Conservation (phyloP, 1,284 basidiomycete genomes). For the Irpex sp. region DNA sequence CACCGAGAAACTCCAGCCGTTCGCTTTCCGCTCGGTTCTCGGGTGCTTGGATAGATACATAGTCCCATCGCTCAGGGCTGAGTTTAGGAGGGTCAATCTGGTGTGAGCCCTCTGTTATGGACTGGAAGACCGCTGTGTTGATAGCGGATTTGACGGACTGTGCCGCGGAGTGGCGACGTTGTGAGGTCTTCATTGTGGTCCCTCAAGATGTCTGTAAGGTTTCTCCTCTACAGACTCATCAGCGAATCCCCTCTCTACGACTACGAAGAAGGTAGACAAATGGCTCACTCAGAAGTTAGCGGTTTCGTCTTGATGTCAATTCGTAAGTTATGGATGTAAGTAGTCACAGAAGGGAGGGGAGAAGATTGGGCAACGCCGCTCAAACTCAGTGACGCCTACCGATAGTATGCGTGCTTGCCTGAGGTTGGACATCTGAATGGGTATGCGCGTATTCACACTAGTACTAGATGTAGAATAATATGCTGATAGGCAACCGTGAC, state of each 20-base stretch:
- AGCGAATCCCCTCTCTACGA: not conserved
- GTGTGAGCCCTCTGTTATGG: conserved; percentile 4
- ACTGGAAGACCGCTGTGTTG: conserved; percentile 3
- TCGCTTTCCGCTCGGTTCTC: conserved; percentile 23
- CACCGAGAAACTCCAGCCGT: conserved; percentile 31
- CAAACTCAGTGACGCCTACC: no score
- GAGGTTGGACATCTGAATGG: no score
- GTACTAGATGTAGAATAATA: no score
- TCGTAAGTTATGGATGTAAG: no score
- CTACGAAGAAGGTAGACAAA: no score
- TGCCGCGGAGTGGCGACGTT: not conserved
- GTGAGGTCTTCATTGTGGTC: not conserved
- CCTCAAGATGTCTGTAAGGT: not conserved
- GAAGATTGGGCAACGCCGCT: no score
- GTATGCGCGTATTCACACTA: no score
- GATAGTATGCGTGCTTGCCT: no score
- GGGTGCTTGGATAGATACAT: conserved; percentile 7
- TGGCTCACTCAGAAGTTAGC: no score
- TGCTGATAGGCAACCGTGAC: no score
- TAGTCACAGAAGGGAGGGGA: no score
- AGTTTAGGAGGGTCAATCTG: conserved; percentile 12
- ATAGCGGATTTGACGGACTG: conserved; percentile 1
- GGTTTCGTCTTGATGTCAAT: no score
- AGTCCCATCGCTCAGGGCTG: conserved; percentile 12
- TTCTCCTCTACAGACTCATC: not conserved